phyloP scores from a whole-genome alignment of 495 filamentous ascomycete species.

The Pyrenula aspistea region DNA sequence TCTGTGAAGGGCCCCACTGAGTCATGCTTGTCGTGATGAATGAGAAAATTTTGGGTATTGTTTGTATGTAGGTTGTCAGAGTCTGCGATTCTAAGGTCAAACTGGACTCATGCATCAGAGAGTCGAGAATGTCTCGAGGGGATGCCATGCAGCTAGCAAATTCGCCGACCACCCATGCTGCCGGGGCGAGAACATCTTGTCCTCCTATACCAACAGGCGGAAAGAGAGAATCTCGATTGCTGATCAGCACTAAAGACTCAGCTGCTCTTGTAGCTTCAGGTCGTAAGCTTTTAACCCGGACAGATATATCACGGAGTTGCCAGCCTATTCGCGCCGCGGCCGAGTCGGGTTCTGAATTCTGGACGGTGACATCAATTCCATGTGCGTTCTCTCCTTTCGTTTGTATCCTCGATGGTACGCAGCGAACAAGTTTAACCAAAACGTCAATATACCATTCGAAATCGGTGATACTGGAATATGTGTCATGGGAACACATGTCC shows the following conservation, averaged over 20 bases:
- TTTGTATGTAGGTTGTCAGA: slow-evolving; percentile 71
- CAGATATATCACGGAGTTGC: slow-evolving; percentile 77
- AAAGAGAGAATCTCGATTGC: slow-evolving; percentile 31
- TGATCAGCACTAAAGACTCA: slow-evolving; percentile 52
- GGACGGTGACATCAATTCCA: slow-evolving; percentile 4
- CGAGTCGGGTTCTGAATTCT: neutral
- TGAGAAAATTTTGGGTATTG: slow-evolving; percentile 72
- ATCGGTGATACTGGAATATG: slow-evolving; percentile 72
- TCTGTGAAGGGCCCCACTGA: slow-evolving; percentile 52
- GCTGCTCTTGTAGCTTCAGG: slow-evolving; percentile 70
- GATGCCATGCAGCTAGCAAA: slow-evolving; percentile 57
- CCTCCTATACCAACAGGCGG: slow-evolving; percentile 30
- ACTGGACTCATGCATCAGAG: slow-evolving; percentile 57
- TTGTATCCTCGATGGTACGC: slow-evolving; percentile 32
- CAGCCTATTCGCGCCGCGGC: slow-evolving; percentile 57
- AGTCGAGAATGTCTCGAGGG: slow-evolving; percentile 52
- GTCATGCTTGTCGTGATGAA: slow-evolving; percentile 44
- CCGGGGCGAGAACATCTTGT: slow-evolving; percentile 53
- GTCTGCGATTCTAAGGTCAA: slow-evolving; percentile 46
- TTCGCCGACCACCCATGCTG: slow-evolving; percentile 81
- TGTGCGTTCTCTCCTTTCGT: slow-evolving; percentile 13
- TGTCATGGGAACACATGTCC: slow-evolving; percentile 83
- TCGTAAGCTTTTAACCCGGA: slow-evolving; percentile 78
- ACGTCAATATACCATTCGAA: slow-evolving; percentile 96
- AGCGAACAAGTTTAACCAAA: slow-evolving; percentile 65